Base-by-base conservation (phyloP, 1,284 basidiomycete species). In the Boletus sp. region DNA sequence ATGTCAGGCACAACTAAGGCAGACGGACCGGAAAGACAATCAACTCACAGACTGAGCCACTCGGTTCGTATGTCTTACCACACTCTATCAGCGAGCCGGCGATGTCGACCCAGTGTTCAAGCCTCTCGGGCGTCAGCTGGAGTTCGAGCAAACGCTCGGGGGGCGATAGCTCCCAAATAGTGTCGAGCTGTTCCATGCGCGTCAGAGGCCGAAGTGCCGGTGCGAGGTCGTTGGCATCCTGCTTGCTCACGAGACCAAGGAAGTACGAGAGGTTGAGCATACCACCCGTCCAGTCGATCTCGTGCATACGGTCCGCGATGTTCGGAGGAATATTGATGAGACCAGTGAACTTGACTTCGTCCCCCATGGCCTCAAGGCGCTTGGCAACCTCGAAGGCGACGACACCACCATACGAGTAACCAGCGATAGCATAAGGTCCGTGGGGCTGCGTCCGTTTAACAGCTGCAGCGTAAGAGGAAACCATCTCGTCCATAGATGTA, bases 321-420 rank as follows among this genome's bases (percentile, higher is more conserved):
- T 71, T 55, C 0, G 72, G 73, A 1, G 73, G 72, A 12, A 75
- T 63, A 50, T 74, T 72, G 55, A 74, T 60, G 4, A 73, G 60
- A 39, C 73, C 72, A 1, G 70, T 58, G 57, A 72, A 75, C 10
- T 65, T 63, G 23, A 75, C 71, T 27, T 60, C 56, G 12, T 68
- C 68, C 1, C 71, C 69, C 50, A 59, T 60, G 1, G 55, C 55
- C 53, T 70, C 68, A 25, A 78, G 65, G 20, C 57, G 56, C 54
- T 74, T 73, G 13, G 66, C 68, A 12, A 77, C 66, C 52, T 78
- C 74, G 46, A 72, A 77, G 8, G 72, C 73, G 3, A 73, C 67
- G 26, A 71, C 71, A 35, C 75, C 75, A 30, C 75, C 76, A 41
- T 73, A 77, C 25, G 71, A 73, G 66, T 77, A 77, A 8, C 76